Conservation (phyloP, 768 basidiomycete species). For the Filobasidium floriforme region DNA sequence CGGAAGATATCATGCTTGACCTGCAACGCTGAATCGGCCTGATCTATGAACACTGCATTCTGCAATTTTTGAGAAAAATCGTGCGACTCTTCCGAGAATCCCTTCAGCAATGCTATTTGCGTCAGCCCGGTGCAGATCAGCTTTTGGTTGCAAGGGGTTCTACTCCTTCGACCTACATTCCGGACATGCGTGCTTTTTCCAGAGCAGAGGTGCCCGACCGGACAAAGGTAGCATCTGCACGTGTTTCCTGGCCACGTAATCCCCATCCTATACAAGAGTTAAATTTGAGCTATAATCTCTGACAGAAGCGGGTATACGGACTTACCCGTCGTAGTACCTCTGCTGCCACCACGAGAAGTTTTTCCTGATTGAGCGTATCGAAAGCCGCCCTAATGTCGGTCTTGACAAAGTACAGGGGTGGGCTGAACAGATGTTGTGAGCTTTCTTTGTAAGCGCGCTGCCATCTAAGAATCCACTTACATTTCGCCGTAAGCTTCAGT, state of each 20-base stretch:
- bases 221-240: slow-evolving; percentile 57
- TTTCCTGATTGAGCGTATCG: slow-evolving; percentile 87
- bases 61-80: slow-evolving; percentile 37
- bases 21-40: slow-evolving; percentile 49
- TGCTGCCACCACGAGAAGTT: slow-evolving; percentile 67
- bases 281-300: slow-evolving; percentile 31
- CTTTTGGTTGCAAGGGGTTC: not conserved
- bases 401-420: slow-evolving; percentile 89
- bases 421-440: slow-evolving; percentile 49
- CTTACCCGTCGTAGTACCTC: slow-evolving; percentile 56
- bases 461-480: slow-evolving; percentile 46
- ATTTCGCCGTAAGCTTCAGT: slow-evolving; percentile 49
- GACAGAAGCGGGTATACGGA: slow-evolving; percentile 13
- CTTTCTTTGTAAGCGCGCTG: slow-evolving; percentile 8
- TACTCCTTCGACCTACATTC: not conserved
- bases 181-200: slow-evolving; percentile 24
- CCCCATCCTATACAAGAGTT: slow-evolving; percentile 44
- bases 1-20: slow-evolving; percentile 7
- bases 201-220: slow-evolving; percentile 50
- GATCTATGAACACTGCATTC: slow-evolving; percentile 77
- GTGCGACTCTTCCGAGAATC: not conserved
- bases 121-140: not conserved
- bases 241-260: slow-evolving; percentile 64
- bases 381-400: slow-evolving; percentile 94
- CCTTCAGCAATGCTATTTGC: not conserved